Evolutionary conservation across 169 alveolate genomes (phyloP), one percentile per base, ranked within the genome.

Genomic region (Cryptosporidium canis): DNA sequence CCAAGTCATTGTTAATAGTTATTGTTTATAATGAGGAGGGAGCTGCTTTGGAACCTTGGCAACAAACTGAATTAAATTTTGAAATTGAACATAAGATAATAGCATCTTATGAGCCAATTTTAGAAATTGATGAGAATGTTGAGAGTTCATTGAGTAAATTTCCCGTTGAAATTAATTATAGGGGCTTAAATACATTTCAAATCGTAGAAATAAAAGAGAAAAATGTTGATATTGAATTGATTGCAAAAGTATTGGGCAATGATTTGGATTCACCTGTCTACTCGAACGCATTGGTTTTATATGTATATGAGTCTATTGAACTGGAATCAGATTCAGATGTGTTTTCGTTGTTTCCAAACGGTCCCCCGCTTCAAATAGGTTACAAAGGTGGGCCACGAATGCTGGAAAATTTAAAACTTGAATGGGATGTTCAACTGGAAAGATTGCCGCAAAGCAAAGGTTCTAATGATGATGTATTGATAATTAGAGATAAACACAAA

Each of bases 41-140:
- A 11, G 21, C 11, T n/a, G 63, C 55, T 63, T 18, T 77, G 11
- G 87, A 77, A 58, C 87, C 87, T 41, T 77, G 87, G 87, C 87
- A 77, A 39, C 12, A 35, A 39, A 48, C 4, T 27, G 39, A 58
- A n/a, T 27, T 58, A 29, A 44, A 43, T 14, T 31, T 77, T 39
- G 77, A 77, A 39, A 77, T 77, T 24, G 44, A 56, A 31, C 29
- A 58, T 58, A 41, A 58, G 18, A 31, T 77, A 5, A 43, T 18
- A n/a, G 8, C n/a, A 14, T 48, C 24, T 8, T 51, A 5, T 51
- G 16, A 77, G 0, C n/a, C 33, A 39, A 9, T 24, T 33, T 33
- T 31, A 48, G 55, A 37, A 33, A 39, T 43, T 16, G 65, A 37
- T 7, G 29, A 39, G 29, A n/a, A 68, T 11, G 21, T 39, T 18